A percentile compares a stretch with the other conserved stretches of the same genome.
Conservation (phyloP, 2,329 filamentous ascomycete genomes). For the Sclerotinia sclerotiorum region DNA sequence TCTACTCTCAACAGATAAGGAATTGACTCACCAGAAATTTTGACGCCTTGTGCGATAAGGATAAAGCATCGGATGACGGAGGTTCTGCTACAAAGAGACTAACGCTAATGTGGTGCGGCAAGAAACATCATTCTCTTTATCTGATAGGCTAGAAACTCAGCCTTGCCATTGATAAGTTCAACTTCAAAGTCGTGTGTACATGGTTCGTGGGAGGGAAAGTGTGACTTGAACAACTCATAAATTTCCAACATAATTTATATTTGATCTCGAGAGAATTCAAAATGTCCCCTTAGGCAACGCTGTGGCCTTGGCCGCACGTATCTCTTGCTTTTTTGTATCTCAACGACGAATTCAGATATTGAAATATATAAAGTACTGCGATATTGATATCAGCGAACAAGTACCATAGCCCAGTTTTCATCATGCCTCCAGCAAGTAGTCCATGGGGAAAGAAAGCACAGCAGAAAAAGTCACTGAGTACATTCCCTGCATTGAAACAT, state of each 20-base stretch:
- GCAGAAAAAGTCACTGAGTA: slow-evolving; percentile 42
- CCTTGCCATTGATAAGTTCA: slow-evolving; percentile 6
- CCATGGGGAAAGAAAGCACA: slow-evolving; percentile 40
- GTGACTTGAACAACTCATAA: slow-evolving; percentile 1
- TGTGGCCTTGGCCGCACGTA: slow-evolving; percentile 38
- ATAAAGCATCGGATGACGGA: slow-evolving; percentile 16
- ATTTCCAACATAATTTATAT: neutral
- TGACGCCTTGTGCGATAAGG: slow-evolving; percentile 13
- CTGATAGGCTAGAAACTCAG: slow-evolving; percentile 9
- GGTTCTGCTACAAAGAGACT: slow-evolving; percentile 13
- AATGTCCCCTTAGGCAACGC: slow-evolving; percentile 2
- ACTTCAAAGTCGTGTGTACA: neutral
- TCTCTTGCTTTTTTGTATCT: slow-evolving; percentile 24
- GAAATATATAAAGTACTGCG: slow-evolving; percentile 9
- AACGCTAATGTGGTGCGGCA: neutral
- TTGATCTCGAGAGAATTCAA: neutral
- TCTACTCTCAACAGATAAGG: neutral
- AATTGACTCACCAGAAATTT: slow-evolving; percentile 22
- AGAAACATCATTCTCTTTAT: slow-evolving; percentile 1
- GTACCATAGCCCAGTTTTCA: slow-evolving; percentile 28
- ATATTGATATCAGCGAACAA: slow-evolving; percentile 13
- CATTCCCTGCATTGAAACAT: slow-evolving; percentile 34
- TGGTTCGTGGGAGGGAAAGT: neutral
- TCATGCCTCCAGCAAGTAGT: slow-evolving; percentile 40
- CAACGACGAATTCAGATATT: slow-evolving; percentile 24